Conservation (phyloP, 305 asterid genomes). For the Vinca major region DNA sequence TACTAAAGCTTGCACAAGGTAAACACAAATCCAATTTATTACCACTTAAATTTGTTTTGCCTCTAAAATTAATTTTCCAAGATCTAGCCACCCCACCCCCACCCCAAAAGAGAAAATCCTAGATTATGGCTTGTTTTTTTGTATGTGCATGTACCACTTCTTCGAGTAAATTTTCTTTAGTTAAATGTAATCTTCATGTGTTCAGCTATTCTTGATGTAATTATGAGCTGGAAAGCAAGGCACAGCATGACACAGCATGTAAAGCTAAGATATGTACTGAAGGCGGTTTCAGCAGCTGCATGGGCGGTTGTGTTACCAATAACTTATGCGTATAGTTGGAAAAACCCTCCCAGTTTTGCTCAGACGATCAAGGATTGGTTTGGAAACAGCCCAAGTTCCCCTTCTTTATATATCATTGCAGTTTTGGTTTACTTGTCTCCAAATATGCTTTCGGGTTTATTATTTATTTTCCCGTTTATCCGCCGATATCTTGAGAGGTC, state of each 20-base stretch:
- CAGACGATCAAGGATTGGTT: conserved; percentile 78
- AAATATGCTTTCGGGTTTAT: conserved; percentile 74
- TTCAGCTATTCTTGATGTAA: conserved; percentile 73
- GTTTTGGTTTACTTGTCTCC: conserved; percentile 80
- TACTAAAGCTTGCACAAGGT: conserved; percentile 84
- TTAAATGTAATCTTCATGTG: conserved; percentile 19
- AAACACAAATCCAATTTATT: conserved; percentile 1
- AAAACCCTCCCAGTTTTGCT: conserved; percentile 62
- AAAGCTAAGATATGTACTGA: conserved; percentile 72
- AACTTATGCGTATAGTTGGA: conserved; percentile 90
- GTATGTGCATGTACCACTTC: not conserved
- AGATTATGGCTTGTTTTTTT: not conserved
- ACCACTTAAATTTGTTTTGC: not conserved
- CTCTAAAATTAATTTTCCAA: not conserved
- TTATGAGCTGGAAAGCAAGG: conserved; percentile 84
- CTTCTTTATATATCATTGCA: conserved; percentile 76
- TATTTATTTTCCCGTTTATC: conserved; percentile 74
- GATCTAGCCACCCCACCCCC: too few relatives aligned
- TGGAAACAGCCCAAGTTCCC: conserved; percentile 67
- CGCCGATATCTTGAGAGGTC: conserved; percentile 86
- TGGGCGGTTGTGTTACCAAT: conserved; percentile 89
- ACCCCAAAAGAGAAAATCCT: not conserved
- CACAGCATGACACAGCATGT: conserved; percentile 77
- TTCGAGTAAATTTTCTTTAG: not conserved
- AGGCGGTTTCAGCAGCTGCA: conserved; percentile 66